Percentiles rank a stretch among this genome's conserved stretches.
phyloP scores from a whole-genome alignment of 1,284 basidiomycete genomes.

The Cystobasidium sp. region DNA sequence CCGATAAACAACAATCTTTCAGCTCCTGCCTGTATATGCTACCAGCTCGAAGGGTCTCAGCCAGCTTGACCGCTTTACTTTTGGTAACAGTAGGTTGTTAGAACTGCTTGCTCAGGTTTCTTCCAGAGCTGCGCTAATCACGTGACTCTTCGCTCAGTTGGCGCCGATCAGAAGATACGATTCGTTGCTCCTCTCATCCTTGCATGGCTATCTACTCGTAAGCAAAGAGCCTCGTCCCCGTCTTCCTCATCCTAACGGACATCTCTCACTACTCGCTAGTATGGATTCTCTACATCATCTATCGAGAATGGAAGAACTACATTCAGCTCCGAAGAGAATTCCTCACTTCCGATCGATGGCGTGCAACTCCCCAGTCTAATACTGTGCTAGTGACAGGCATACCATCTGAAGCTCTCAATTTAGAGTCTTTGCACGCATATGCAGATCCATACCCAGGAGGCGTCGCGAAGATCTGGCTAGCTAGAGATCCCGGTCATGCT shows the following conservation, averaged over 20 bases:
- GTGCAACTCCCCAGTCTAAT: conserved; percentile 72
- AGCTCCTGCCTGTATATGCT: conserved; percentile 65
- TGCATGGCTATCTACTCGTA: conserved; percentile 74
- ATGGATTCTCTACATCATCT: conserved; percentile 84
- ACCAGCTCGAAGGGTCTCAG: conserved; percentile 60
- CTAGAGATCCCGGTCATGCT: conserved; percentile 59
- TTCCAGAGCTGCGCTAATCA: neutral
- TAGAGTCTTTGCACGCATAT: conserved; percentile 69
- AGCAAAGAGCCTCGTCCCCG: conserved; percentile 51
- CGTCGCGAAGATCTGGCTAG: conserved; percentile 86
- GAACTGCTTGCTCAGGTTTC: neutral
- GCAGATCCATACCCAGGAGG: conserved; percentile 73
- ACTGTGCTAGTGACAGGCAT: conserved; percentile 89
- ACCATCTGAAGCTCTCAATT: conserved; percentile 71
- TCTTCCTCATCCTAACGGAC: neutral
- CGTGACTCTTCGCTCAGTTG: conserved; percentile 57
- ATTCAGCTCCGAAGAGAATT: conserved; percentile 80
- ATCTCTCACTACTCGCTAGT: conserved; percentile 58
- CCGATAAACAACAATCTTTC: neutral
- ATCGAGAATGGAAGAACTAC: conserved; percentile 77
- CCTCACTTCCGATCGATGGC: conserved; percentile 59
- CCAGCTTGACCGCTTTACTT: conserved; percentile 72
- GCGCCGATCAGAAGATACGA: conserved; percentile 62
- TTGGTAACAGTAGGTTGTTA: conserved; percentile 62
- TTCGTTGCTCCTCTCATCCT: conserved; percentile 77